Evolutionary conservation across 768 basidiomycete genomes (phyloP).

Genomic region (Boletus sensibilis): DNA sequence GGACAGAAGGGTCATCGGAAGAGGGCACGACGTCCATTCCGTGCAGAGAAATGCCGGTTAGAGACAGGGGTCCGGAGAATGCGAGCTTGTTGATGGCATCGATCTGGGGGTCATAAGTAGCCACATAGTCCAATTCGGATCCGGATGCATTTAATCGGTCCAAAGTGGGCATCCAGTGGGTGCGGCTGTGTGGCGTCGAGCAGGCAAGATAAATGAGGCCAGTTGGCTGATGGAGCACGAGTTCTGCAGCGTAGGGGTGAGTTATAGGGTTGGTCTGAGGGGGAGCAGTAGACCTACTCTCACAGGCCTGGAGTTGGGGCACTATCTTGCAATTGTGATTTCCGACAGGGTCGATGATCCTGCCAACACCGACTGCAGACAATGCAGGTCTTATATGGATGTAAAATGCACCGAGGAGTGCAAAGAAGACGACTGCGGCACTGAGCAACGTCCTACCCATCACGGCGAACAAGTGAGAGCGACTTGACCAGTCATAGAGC

Average conservation of each 20-base stretch:
- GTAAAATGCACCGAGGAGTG: slow-evolving; percentile 45
- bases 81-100: slow-evolving; percentile 45
- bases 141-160: slow-evolving; percentile 36
- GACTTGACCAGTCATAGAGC: too few species aligned
- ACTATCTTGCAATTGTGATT: slow-evolving; percentile 50
- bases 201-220: slow-evolving; percentile 66
- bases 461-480: too few species aligned
- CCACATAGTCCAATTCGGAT: slow-evolving; percentile 53
- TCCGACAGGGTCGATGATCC: slow-evolving; percentile 44
- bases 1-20: slow-evolving; percentile 41
- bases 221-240: slow-evolving; percentile 55
- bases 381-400: slow-evolving; percentile 49
- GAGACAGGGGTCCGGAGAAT: slow-evolving; percentile 37
- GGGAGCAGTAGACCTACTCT: slow-evolving; percentile 44
- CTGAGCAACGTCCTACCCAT: slow-evolving; percentile 4
- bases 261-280: neutral
- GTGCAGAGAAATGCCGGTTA: slow-evolving; percentile 51
- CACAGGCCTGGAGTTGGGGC: slow-evolving; percentile 61
- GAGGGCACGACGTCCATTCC: slow-evolving; percentile 71
- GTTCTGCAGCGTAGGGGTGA: slow-evolving; percentile 37
- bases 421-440: slow-evolving; percentile 32
- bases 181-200: slow-evolving; percentile 47
- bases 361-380: slow-evolving; percentile 41
- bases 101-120: slow-evolving; percentile 54
- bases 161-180: slow-evolving; percentile 52